Conservation (phyloP, 495 filamentous ascomycete species). For the Aspergillus ostianus region DNA sequence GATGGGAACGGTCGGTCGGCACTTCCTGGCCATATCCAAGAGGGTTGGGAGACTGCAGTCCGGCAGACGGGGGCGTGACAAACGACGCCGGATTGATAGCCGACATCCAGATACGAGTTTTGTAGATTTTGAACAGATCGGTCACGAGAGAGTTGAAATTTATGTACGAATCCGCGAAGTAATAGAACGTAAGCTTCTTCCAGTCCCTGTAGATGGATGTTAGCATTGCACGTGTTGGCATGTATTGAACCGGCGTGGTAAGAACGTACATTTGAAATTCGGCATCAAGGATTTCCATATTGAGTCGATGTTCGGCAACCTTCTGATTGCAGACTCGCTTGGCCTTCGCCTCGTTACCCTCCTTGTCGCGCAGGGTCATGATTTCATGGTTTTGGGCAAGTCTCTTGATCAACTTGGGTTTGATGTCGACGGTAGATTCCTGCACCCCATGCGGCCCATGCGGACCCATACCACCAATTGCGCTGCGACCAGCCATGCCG, state of each 20-base stretch:
- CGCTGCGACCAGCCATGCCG: conserved; percentile 54
- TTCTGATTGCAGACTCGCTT: conserved; percentile 96
- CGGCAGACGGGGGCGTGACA: conserved; percentile 70
- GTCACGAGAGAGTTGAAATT: conserved; percentile 98
- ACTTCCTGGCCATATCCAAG: conserved; percentile 37
- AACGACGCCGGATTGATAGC: conserved; percentile 98
- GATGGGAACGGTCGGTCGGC: conserved; percentile 34
- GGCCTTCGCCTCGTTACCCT: conserved; percentile 95
- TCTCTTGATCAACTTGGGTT: conserved; percentile 94
- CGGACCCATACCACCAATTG: conserved; percentile 72
- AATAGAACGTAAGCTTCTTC: conserved; percentile 98
- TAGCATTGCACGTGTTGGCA: background rate
- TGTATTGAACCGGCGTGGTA: background rate
- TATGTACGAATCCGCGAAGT: conserved; percentile 96
- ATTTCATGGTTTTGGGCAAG: conserved; percentile 90
- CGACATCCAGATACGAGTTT: conserved; percentile 99
- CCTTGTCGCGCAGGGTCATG: conserved; percentile 82
- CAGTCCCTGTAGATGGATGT: conserved; percentile 67
- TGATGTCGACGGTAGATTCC: conserved; percentile 75
- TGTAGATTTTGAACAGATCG: conserved; percentile 98
- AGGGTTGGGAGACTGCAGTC: conserved; percentile 53
- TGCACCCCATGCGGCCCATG: conserved; percentile 69
- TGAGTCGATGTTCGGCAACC: conserved; percentile 87
- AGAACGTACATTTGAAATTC: conserved; percentile 92
- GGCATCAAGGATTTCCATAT: conserved; percentile 99